Conservation (phyloP, 805 yeast species). For the Limtongozyma cylindracea region DNA sequence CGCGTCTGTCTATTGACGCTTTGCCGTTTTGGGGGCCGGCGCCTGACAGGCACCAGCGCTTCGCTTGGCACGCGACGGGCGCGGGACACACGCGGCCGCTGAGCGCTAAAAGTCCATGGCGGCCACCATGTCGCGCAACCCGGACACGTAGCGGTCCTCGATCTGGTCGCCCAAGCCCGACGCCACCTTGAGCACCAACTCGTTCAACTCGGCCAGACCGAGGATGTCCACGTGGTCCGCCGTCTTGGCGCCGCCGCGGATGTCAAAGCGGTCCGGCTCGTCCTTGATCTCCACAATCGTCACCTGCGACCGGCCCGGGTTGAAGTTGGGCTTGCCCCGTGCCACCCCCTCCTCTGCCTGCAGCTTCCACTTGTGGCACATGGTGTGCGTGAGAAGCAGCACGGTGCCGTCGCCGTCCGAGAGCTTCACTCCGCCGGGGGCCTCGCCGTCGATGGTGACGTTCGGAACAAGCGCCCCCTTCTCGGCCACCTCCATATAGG, state of each 20-base stretch:
- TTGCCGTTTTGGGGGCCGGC: too few relatives aligned
- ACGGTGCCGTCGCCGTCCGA: conserved; percentile 97
- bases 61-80: too few relatives aligned
- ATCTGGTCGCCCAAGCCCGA: conserved; percentile 56
- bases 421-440: conserved; percentile 49
- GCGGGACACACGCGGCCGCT: too few relatives aligned
- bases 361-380: conserved; percentile 81
- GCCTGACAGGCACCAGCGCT: too few relatives aligned
- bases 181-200: conserved; percentile 58
- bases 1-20: too few relatives aligned
- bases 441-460: conserved; percentile 36
- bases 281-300: conserved; percentile 78
- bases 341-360: too few relatives aligned
- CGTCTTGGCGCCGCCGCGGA: conserved; percentile 91
- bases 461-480: conserved; percentile 36
- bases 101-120: conserved; percentile 9
- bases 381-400: conserved; percentile 61
- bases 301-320: conserved; percentile 55
- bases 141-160: conserved; percentile 28
- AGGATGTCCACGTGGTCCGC: conserved; percentile 95
- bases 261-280: conserved; percentile 83
- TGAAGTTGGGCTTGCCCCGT: conserved; percentile 22
- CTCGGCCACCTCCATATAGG: conserved; percentile 40
- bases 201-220: conserved; percentile 84
- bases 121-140: conserved; percentile 34